These are phyloP conservation scores for Malbranchea zuffiana DNA, from an alignment of 2,329 filamentous ascomycete species.

Conservation along the genomic window DNA sequence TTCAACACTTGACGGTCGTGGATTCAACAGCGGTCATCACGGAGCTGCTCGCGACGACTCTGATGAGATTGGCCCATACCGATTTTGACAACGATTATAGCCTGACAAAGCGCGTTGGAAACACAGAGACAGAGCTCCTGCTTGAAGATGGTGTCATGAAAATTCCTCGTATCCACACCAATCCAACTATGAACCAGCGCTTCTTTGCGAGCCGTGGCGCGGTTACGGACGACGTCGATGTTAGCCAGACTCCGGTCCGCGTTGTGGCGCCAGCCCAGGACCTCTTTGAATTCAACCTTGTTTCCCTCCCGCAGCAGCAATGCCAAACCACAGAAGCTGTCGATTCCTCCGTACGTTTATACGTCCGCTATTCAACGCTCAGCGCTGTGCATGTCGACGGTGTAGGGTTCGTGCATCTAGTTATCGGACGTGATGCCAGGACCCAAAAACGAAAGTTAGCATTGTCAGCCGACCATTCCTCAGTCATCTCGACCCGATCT, in stretches of 20 bases:
- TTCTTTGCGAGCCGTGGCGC: background rate
- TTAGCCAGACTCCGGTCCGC: background rate
- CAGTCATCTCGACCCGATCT: background rate
- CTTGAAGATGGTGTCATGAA: slow-evolving; percentile 6
- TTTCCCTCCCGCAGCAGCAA: background rate
- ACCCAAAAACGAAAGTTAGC: background rate
- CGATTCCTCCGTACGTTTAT: background rate
- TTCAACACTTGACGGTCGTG: slow-evolving; percentile 2
- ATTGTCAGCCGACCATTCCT: background rate
- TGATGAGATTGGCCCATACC: slow-evolving; percentile 2
- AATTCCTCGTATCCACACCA: background rate
- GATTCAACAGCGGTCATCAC: background rate
- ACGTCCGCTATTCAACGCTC: slow-evolving; percentile 1
- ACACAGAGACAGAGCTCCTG: background rate
- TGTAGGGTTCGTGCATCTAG: slow-evolving; percentile 1
- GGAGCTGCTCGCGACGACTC: background rate
- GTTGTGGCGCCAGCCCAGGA: background rate
- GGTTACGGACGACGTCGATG: background rate
- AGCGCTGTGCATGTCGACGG: background rate
- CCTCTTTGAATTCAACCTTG: background rate
- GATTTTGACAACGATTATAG: slow-evolving; percentile 1
- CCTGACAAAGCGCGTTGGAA: background rate
- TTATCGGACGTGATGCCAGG: background rate
- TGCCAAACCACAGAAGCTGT: background rate
- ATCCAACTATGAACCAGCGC: background rate